These are phyloP conservation scores for Colletotrichum filicis DNA, from an alignment of 2,329 filamentous ascomycete genomes.

Conservation along the genomic window DNA sequence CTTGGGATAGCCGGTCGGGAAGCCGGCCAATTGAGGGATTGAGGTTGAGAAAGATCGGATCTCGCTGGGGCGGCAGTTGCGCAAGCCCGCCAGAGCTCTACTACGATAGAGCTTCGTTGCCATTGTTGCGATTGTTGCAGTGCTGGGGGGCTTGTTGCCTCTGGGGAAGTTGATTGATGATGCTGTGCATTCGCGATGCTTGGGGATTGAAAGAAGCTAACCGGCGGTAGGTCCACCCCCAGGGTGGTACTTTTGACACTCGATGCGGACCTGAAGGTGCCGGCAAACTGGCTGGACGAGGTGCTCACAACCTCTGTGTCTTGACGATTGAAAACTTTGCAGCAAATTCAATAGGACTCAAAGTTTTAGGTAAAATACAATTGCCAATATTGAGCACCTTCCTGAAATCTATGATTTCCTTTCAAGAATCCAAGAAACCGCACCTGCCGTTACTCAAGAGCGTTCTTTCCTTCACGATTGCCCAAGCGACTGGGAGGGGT, in stretches of 20 bases:
- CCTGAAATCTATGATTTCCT: background rate
- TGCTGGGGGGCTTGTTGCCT: constrained; percentile 35
- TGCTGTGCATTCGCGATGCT: constrained; percentile 31
- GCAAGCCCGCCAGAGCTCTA: constrained; percentile 58
- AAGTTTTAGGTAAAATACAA: background rate
- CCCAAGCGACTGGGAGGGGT: constrained; percentile 2
- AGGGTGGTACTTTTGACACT: background rate
- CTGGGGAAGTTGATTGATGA: constrained; percentile 35
- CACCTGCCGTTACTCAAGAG: background rate
- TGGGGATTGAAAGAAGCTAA: constrained; percentile 33
- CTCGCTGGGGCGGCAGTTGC: constrained; percentile 34
- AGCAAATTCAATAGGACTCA: background rate
- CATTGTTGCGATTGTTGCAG: constrained; percentile 56
- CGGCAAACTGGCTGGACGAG: background rate
- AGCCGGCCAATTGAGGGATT: constrained; percentile 37
- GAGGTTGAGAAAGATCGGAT: constrained; percentile 37
- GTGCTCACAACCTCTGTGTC: background rate
- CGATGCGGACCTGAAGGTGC: background rate
- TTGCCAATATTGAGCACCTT: background rate
- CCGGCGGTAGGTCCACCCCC: constrained; percentile 10
- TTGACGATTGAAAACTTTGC: background rate
- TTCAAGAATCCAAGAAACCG: background rate
- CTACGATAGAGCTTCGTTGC: constrained; percentile 69
- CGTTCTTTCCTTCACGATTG: background rate
- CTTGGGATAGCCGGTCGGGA: constrained; percentile 53